Evolutionary conservation across 2,329 filamentous ascomycete genomes (phyloP).

Genomic region (Trichothecium sympodiale): DNA sequence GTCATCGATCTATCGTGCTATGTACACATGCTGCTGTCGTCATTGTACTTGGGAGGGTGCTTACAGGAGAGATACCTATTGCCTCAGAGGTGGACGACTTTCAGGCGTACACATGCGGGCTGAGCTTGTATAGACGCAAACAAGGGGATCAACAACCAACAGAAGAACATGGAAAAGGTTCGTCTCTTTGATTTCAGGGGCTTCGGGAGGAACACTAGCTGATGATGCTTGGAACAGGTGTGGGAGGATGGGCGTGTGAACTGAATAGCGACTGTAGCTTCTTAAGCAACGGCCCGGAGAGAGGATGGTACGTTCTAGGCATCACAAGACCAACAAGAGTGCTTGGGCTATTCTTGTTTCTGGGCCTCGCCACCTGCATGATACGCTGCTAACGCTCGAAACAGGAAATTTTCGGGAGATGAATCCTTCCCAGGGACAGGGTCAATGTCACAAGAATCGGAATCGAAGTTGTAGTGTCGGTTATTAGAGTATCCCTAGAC

Average conservation of each 20-base stretch:
- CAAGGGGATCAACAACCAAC: conserved; percentile 1
- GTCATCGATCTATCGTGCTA: conserved; percentile 61
- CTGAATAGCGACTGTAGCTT: conserved; percentile 80
- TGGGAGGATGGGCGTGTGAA: conserved; percentile 70
- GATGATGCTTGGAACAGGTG: conserved; percentile 27
- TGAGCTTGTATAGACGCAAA: conserved; percentile 49
- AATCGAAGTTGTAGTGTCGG: conserved; percentile 18
- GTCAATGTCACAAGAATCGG: conserved; percentile 18
- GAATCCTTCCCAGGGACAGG: conserved; percentile 38
- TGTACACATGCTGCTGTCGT: conserved; percentile 86
- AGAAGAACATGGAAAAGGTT: not conserved
- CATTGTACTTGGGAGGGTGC: conserved; percentile 71
- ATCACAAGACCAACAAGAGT: too few species aligned
- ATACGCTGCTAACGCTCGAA: not conserved
- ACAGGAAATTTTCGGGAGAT: conserved; percentile 41
- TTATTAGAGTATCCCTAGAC: too few species aligned
- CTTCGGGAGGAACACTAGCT: not conserved
- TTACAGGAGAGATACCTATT: conserved; percentile 69
- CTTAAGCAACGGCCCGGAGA: conserved; percentile 67
- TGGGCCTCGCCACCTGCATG: not conserved
- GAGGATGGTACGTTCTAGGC: conserved; percentile 61
- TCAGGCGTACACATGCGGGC: conserved; percentile 68
- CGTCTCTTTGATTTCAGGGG: not conserved
- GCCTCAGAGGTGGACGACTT: conserved; percentile 70
- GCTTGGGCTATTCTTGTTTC: not conserved